Evolutionary conservation across 352 stramenopile genomes (phyloP).

Genomic region (Pythium aquatile): DNA sequence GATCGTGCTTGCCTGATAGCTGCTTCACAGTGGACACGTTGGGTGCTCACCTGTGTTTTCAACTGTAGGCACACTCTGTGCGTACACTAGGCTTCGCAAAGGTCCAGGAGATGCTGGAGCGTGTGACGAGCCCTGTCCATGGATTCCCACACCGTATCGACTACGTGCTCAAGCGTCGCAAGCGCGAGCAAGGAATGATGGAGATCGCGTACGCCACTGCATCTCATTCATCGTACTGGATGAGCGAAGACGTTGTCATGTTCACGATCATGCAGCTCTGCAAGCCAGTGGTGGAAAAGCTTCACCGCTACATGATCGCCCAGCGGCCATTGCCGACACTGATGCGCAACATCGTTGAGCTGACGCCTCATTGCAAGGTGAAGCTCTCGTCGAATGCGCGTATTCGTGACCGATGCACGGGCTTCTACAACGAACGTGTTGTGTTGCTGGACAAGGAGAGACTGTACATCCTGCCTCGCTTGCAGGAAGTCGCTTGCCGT

Average conservation of each 20-base stretch:
- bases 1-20: background rate
- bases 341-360: slow-evolving; percentile 74
- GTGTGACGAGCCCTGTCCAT: slow-evolving; percentile 63
- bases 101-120: slow-evolving; percentile 75
- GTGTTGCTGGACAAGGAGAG: slow-evolving; percentile 73
- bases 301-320: slow-evolving; percentile 82
- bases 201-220: slow-evolving; percentile 79
- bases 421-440: slow-evolving; percentile 70
- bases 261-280: slow-evolving; percentile 86
- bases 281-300: slow-evolving; percentile 75
- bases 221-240: slow-evolving; percentile 89
- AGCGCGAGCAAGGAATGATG: slow-evolving; percentile 84
- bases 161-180: slow-evolving; percentile 73
- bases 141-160: slow-evolving; percentile 80
- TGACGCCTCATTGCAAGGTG: slow-evolving; percentile 71
- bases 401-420: slow-evolving; percentile 75
- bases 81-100: slow-evolving; percentile 66
- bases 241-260: slow-evolving; percentile 84
- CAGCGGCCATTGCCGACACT: slow-evolving; percentile 66
- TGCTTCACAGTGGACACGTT: background rate
- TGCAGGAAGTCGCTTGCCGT: slow-evolving; percentile 66
- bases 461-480: slow-evolving; percentile 58
- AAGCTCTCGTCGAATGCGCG: slow-evolving; percentile 68
- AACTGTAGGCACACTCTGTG: slow-evolving; percentile 55
- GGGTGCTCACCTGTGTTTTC: background rate